Base-by-base conservation (phyloP, 1,284 basidiomycete species). In the Neotropicomus parvogracilis region DNA sequence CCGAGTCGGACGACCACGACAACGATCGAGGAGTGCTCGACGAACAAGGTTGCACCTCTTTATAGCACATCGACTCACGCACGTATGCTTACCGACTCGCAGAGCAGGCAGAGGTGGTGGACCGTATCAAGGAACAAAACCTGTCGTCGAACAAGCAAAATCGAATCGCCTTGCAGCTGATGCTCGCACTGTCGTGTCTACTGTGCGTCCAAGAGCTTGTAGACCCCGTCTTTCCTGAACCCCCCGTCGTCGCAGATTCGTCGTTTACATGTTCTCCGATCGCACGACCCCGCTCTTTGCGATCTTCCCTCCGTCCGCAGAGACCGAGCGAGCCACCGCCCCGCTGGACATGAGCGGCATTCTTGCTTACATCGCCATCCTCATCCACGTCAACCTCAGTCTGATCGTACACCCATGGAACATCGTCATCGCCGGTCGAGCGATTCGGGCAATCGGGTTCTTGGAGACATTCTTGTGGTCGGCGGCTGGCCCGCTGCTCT, bases 31-130 rank as follows among this genome's bases (percentile, higher is more conserved):
- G 44, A 13, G 62, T 80, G 29, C 61, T 79, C 19, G 77, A 80
- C 42, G 79, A 81, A 45, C 76, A 80, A 69, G 76, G 79, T 74
- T 44, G 45, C 57, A 31, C 4, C 11, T 2, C 2, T 24, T 12
- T 4, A 3, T 12, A 9, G 17, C 13, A 16, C 28, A 38, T 1
- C 13, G 7, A 1, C 17, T 6, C 27, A 6, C 26, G 13, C 21
- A 20, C 19, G 1, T 19, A 9, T 39, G 19, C 52, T 62, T 1
- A 60, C 45, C 35, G 1, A 12, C 44, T 21, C 40, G 13, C 56
- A 83, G 80, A 83, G 58, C 80, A 83, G 58, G 73, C 79, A 45
- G 72, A 73, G 41, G 26, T 79, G 11, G 70, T 83, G 40, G 63
- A 72, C 16, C 52, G 41, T 7, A 61, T 83, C 34, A 72, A 70